Evolutionary conservation across 2,329 filamentous ascomycete species (phyloP).

Genomic region (Myriosclerotinia duriaeana): DNA sequence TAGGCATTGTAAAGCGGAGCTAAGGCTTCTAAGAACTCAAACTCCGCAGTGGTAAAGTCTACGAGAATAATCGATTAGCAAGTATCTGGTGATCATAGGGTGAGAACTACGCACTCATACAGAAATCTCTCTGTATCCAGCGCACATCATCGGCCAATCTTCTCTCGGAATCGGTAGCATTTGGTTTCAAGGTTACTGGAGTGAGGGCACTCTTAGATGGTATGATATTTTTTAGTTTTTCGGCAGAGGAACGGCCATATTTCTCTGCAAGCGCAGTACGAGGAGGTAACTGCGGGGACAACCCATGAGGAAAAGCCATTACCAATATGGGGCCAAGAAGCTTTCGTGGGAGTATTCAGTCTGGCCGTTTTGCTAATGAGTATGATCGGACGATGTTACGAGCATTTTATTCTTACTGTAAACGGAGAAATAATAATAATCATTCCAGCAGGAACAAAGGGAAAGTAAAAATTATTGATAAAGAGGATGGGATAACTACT

Average conservation of each 20-base stretch:
- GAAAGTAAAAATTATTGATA: too few species aligned
- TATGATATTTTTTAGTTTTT: background rate
- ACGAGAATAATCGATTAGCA: background rate
- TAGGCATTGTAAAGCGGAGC: background rate
- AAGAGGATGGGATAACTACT: too few species aligned
- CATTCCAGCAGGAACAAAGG: background rate
- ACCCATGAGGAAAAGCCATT: slow-evolving; percentile 6
- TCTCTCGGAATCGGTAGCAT: background rate
- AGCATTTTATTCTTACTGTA: too few species aligned
- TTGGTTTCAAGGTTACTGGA: slow-evolving; percentile 1
- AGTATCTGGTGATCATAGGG: background rate
- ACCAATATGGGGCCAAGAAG: background rate
- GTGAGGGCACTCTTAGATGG: slow-evolving; percentile 24
- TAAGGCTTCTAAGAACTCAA: background rate
- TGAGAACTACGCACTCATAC: background rate
- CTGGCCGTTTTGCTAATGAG: background rate
- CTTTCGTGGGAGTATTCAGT: background rate
- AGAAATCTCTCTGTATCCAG: background rate
- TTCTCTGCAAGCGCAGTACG: slow-evolving; percentile 14
- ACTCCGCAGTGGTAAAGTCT: slow-evolving; percentile 23
- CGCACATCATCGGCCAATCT: slow-evolving; percentile 14
- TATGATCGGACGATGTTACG: background rate
- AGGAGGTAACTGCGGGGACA: too few species aligned
- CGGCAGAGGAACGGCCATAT: slow-evolving; percentile 1
- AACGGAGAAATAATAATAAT: background rate